Conservation (phyloP, 305 asterid genomes). For the Fraxinus nigra region DNA sequence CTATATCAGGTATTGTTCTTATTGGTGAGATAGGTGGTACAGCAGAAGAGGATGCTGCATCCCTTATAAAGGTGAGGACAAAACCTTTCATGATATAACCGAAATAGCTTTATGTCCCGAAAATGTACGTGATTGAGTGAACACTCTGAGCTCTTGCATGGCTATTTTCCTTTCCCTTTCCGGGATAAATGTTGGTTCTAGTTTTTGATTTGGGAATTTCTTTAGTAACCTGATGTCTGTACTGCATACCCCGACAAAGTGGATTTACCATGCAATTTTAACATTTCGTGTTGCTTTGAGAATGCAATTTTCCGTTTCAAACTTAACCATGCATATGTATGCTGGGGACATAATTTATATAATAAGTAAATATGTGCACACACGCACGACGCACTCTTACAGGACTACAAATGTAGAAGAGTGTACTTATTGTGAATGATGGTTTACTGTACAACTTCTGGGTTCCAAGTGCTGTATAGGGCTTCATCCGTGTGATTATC, state of each 20-base stretch:
- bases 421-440: not conserved
- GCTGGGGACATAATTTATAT: no score
- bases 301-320: not conserved
- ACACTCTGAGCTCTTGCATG: not conserved
- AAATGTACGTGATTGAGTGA: not conserved
- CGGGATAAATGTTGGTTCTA: not conserved
- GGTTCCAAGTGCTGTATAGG: not conserved
- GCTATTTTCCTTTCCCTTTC: not conserved
- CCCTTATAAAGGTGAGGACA: constrained; percentile 72
- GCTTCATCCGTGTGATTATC: not conserved
- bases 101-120: not conserved
- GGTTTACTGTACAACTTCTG: not conserved
- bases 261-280: not conserved
- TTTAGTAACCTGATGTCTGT: not conserved
- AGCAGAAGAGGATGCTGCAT: constrained; percentile 98
- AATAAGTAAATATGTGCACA: not conserved
- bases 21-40: constrained; percentile 99
- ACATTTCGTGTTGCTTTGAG: not conserved
- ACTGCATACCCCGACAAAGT: not conserved
- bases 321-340: not conserved
- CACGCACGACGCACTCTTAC: no score
- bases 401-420: not conserved
- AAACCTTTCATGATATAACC: not conserved
- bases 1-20: constrained; percentile 70
- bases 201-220: not conserved